Evolutionary conservation across 345 rosid genomes (phyloP).

Genomic region (Tarenaya hassleriana): DNA sequence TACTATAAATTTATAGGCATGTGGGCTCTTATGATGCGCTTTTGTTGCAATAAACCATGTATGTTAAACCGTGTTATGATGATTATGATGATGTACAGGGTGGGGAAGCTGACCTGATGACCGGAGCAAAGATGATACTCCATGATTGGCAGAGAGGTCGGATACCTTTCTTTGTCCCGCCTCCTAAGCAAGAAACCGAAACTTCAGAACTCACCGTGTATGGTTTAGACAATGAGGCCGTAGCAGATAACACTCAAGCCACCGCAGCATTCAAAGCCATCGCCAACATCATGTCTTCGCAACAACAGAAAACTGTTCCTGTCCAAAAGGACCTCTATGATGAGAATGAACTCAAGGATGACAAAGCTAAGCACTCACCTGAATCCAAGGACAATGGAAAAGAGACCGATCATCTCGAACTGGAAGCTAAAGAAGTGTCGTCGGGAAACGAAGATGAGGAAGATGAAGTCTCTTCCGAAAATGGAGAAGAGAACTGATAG

Average conservation of each 20-base stretch:
- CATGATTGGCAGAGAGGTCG: constrained; percentile 97
- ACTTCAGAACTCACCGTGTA: constrained; percentile 28
- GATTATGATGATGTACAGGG: no score
- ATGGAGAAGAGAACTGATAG: not conserved
- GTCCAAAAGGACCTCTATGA: constrained; percentile 68
- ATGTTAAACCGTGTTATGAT: not conserved
- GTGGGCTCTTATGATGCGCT: not conserved
- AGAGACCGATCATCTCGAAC: constrained; percentile 13
- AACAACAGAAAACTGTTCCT: constrained; percentile 66
- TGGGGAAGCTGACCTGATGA: constrained; percentile 80
- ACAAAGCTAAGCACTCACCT: constrained; percentile 13
- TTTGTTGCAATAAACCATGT: not conserved
- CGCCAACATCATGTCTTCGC: constrained; percentile 63
- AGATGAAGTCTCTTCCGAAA: constrained; percentile 19
- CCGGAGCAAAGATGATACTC: constrained; percentile 89
- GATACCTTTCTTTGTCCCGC: constrained; percentile 86
- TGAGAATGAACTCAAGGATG: constrained; percentile 50
- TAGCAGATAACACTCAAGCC: constrained; percentile 39
- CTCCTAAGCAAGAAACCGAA: constrained; percentile 42
- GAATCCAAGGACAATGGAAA: constrained; percentile 18
- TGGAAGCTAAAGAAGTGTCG: constrained; percentile 5
- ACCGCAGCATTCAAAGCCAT: constrained; percentile 73
- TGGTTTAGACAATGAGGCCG: constrained; percentile 41
- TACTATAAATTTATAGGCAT: no score
- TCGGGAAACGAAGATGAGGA: constrained; percentile 21